These are phyloP conservation scores for Salvia splendens DNA, from an alignment of 257 asterid genomes.

Conservation along the genomic window DNA sequence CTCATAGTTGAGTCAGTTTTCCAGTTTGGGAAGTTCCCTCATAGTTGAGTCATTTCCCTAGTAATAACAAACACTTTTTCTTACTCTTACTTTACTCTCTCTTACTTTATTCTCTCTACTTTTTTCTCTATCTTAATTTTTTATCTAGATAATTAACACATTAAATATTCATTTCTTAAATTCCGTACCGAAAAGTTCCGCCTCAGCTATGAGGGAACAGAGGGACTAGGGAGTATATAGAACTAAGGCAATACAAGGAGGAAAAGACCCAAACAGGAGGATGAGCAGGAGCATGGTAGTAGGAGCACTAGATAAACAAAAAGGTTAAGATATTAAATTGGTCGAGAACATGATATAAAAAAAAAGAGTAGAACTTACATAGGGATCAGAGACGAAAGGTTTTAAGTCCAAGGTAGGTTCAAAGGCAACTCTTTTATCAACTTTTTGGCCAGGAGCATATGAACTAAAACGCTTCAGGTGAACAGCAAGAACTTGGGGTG, in stretches of 20 bases:
- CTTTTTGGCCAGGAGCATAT: constrained; percentile 63
- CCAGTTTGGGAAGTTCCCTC: no score
- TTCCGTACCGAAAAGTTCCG: no score
- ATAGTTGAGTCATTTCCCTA: no score
- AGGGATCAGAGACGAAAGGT: constrained; percentile 77
- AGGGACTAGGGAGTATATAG: no score
- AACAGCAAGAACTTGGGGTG: constrained; percentile 87
- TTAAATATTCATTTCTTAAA: no score
- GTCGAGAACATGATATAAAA: not conserved
- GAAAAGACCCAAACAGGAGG: not conserved
- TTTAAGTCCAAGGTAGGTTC: constrained; percentile 78
- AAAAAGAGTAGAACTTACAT: constrained; percentile 53
- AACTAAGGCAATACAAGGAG: not conserved
- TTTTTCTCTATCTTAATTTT: no score
- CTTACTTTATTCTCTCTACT: no score
- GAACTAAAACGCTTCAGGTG: constrained; percentile 92
- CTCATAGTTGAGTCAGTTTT: no score
- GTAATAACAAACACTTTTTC: no score
- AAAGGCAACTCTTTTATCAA: constrained; percentile 62
- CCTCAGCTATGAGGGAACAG: no score
- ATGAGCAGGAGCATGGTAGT: not conserved
- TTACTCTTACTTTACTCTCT: no score
- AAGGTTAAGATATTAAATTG: constrained; percentile 3
- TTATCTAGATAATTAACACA: no score
- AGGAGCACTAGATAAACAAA: not conserved